Conservation (phyloP, 2,329 filamentous ascomycete genomes). For the Diaporthe capsici region DNA sequence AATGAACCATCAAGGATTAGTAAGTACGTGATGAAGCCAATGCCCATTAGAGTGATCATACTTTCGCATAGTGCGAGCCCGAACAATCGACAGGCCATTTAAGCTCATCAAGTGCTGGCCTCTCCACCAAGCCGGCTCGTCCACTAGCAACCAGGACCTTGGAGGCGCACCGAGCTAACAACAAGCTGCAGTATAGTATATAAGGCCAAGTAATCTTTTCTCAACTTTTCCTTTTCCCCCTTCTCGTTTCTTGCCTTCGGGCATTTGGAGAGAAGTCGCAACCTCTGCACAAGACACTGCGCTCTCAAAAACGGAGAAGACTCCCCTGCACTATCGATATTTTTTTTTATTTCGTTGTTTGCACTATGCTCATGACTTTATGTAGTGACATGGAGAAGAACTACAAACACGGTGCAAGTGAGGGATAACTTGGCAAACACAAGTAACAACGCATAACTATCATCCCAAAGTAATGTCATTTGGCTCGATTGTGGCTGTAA, state of each 20-base stretch:
- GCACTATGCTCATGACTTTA: not conserved
- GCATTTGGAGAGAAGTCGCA: not conserved
- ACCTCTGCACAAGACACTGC: not conserved
- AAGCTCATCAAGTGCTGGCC: not conserved
- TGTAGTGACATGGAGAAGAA: not conserved
- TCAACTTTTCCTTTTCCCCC: not conserved
- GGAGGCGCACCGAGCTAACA: not conserved
- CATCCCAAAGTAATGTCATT: not conserved
- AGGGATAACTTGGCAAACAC: not conserved
- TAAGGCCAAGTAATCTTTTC: not conserved
- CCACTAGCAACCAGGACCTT: not conserved
- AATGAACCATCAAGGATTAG: not conserved
- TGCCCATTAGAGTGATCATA: not conserved
- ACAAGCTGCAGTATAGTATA: not conserved
- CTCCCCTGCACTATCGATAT: not conserved
- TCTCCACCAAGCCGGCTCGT: not conserved
- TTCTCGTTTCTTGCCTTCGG: not conserved
- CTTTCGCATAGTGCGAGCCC: not conserved
- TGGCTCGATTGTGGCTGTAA: constrained; percentile 12
- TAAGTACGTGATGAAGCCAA: not conserved
- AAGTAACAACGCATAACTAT: not conserved
- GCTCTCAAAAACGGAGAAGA: not conserved
- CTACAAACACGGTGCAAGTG: not conserved
- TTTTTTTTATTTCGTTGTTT: not conserved
- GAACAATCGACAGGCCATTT: not conserved